These are phyloP conservation scores for Globisporangium paroecandrum DNA, from an alignment of 352 stramenopile genomes.

Conservation along the genomic window DNA sequence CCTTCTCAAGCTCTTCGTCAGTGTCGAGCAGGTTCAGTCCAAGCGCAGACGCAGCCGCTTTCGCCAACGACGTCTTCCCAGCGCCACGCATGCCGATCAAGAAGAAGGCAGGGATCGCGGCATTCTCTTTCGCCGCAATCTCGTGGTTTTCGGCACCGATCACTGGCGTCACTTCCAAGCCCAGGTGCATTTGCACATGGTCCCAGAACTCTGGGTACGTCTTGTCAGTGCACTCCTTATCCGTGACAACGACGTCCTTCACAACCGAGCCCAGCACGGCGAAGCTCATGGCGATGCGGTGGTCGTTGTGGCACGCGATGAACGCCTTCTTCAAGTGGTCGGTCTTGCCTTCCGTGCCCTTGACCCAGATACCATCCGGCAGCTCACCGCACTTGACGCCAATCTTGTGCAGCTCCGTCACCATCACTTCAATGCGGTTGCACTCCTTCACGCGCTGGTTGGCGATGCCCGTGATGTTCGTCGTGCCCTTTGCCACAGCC, in stretches of 20 bases:
- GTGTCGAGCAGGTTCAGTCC: slow-evolving; percentile 70
- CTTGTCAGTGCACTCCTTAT: slow-evolving; percentile 97
- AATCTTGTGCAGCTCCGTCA: slow-evolving; percentile 94
- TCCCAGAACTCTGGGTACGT: slow-evolving; percentile 98
- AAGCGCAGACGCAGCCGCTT: slow-evolving; percentile 41
- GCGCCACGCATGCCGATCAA: slow-evolving; percentile 87
- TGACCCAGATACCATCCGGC: slow-evolving; percentile 77
- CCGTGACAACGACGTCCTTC: slow-evolving; percentile 92
- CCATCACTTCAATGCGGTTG: slow-evolving; percentile 97
- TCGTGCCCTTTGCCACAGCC: slow-evolving; percentile 93
- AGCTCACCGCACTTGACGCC: slow-evolving; percentile 82
- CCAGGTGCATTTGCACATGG: slow-evolving; percentile 62
- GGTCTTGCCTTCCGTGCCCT: slow-evolving; percentile 48
- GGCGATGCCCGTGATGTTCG: slow-evolving; percentile 97
- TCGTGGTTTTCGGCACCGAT: slow-evolving; percentile 21
- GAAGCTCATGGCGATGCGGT: slow-evolving; percentile 98
- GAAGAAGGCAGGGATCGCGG: slow-evolving; percentile 49
- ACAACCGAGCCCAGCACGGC: slow-evolving; percentile 91
- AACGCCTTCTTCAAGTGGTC: slow-evolving; percentile 49
- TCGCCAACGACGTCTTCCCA: slow-evolving; percentile 79
- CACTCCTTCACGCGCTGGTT: slow-evolving; percentile 98
- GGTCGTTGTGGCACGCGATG: slow-evolving; percentile 95
- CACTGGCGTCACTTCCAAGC: slow-evolving; percentile 50
- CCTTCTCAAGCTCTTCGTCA: slow-evolving; percentile 66
- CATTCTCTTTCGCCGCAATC: slow-evolving; percentile 12